Evolutionary conservation across 78 protist genomes (phyloP).

Genomic region (Dictyostelium brefeldianum): DNA sequence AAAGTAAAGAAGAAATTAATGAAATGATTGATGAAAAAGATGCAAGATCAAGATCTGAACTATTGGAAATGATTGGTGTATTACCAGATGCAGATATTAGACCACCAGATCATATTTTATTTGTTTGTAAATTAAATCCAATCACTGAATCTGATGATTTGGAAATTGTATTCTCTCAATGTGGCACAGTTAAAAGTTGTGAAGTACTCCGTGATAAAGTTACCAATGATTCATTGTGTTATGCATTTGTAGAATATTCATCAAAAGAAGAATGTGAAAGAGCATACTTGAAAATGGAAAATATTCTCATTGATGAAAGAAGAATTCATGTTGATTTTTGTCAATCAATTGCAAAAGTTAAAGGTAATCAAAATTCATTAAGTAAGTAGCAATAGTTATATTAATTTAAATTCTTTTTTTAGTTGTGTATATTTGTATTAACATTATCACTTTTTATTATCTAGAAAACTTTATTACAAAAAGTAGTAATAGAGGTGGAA

Average conservation of each 20-base stretch:
- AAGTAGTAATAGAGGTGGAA: neutral
- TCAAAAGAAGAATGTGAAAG: slow-evolving; percentile 69
- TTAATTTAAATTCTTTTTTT: neutral
- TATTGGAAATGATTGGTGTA: slow-evolving; percentile 95
- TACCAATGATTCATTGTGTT: slow-evolving; percentile 92
- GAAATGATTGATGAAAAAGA: slow-evolving; percentile 66
- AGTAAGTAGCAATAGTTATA: neutral
- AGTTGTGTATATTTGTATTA: neutral
- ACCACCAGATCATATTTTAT: slow-evolving; percentile 98
- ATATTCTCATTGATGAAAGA: slow-evolving; percentile 98
- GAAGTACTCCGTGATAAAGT: slow-evolving; percentile 93
- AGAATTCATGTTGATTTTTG: slow-evolving; percentile 98
- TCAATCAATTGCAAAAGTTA: slow-evolving; percentile 91
- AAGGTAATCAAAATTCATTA: neutral
- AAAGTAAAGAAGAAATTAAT: slow-evolving; percentile 82
- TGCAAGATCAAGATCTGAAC: slow-evolving; percentile 88
- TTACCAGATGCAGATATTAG: slow-evolving; percentile 95
- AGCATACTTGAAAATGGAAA: slow-evolving; percentile 98
- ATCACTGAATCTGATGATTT: slow-evolving; percentile 95
- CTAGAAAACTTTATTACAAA: slow-evolving; percentile 22
- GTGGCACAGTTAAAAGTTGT: slow-evolving; percentile 91
- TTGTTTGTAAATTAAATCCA: slow-evolving; percentile 98
- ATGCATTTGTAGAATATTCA: slow-evolving; percentile 98
- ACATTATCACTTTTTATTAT: neutral
- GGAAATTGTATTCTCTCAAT: slow-evolving; percentile 93